Conservation (phyloP, 306 rosid genomes). For the Malus orientalis region DNA sequence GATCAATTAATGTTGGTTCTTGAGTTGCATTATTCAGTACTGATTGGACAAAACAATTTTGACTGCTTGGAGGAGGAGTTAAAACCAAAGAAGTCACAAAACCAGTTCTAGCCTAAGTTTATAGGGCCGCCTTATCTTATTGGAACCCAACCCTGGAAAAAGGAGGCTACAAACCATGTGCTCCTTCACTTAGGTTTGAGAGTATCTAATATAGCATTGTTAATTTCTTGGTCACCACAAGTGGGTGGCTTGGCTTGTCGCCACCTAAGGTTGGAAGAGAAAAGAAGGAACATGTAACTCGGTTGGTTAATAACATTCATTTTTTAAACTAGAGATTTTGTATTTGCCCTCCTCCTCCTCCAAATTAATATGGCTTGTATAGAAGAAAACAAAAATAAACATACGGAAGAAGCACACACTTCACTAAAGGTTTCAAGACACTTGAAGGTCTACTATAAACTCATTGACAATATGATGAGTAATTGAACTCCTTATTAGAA, state of each 20-base stretch:
- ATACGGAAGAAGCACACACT: too few species aligned
- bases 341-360: background rate
- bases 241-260: background rate
- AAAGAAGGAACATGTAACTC: background rate
- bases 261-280: background rate
- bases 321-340: background rate
- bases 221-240: background rate
- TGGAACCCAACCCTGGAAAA: constrained; percentile 3
- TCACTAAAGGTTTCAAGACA: background rate
- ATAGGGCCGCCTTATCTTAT: background rate
- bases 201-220: background rate
- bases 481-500: too few species aligned
- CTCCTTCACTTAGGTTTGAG: background rate
- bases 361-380: background rate
- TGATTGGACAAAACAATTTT: background rate
- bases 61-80: background rate
- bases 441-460: too few species aligned
- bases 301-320: too few species aligned
- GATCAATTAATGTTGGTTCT: background rate
- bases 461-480: too few species aligned
- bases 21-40: background rate
- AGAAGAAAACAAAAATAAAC: too few species aligned
- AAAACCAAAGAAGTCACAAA: background rate
- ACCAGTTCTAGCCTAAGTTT: background rate
- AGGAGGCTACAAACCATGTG: background rate